Conservation (phyloP, 2,329 filamentous ascomycete genomes). For the Aspergillus sergii region DNA sequence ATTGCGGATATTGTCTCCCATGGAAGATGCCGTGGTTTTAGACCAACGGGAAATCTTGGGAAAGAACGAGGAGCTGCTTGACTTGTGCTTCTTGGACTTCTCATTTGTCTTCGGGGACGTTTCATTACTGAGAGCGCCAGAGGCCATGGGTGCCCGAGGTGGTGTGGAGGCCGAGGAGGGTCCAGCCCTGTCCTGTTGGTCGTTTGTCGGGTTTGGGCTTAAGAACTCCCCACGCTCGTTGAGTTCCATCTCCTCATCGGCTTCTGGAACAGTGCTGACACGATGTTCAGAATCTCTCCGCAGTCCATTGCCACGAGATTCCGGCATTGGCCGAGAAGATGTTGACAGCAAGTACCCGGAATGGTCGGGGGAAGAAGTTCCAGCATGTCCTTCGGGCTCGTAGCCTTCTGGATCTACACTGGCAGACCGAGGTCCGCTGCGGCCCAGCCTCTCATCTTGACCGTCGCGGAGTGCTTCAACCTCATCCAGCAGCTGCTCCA, state of each 20-base stretch:
- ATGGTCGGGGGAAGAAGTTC: conserved; percentile 73
- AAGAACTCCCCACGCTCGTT: conserved; percentile 51
- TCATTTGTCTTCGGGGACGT: conserved; percentile 73
- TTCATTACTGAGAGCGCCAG: conserved; percentile 67
- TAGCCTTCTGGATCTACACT: conserved; percentile 75
- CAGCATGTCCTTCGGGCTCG: conserved; percentile 78
- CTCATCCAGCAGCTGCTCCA: conserved; percentile 88
- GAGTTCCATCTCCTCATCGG: conserved; percentile 73
- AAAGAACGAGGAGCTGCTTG: conserved; percentile 76
- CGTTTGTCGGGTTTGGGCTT: conserved; percentile 57
- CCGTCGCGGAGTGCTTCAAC: conserved; percentile 77
- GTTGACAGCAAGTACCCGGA: conserved; percentile 75
- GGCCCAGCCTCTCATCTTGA: conserved; percentile 45
- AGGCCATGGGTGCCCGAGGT: conserved; percentile 44
- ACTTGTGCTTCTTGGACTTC: conserved; percentile 86
- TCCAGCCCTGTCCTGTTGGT: conserved; percentile 42
- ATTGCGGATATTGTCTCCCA: conserved; percentile 74
- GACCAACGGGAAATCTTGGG: conserved; percentile 98
- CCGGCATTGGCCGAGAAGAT: conserved; percentile 40
- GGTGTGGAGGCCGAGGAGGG: conserved; percentile 50
- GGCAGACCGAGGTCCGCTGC: conserved; percentile 35
- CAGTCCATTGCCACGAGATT: conserved; percentile 49
- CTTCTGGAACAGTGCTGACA: conserved; percentile 87
- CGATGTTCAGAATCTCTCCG: conserved; percentile 69
- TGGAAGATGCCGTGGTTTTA: conserved; percentile 88